Conservation (phyloP, 768 basidiomycete genomes). For the Suillus variegatus region DNA sequence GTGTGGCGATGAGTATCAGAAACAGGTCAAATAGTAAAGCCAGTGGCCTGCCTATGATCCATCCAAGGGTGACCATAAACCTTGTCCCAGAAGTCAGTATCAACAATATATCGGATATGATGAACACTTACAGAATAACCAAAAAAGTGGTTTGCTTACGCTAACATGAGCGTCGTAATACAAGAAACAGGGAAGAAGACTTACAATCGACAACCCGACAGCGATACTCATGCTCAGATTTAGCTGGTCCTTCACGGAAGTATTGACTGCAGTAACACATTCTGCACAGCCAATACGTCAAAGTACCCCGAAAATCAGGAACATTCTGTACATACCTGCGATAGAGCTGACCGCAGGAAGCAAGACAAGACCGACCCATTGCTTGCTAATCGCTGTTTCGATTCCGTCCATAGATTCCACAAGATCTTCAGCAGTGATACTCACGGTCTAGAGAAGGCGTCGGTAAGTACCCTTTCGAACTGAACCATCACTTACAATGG, state of each 20-base stretch:
- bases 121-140: conserved; percentile 68
- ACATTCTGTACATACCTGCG: conserved; percentile 51
- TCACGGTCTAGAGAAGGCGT: conserved; percentile 41
- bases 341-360: conserved; percentile 83
- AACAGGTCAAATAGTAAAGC: conserved; percentile 88
- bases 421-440: conserved; percentile 69
- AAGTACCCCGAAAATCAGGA: not conserved
- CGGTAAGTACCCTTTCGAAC: not conserved
- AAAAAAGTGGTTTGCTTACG: conserved; percentile 82
- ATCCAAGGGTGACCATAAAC: conserved; percentile 74
- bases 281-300: conserved; percentile 42
- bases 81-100: conserved; percentile 31
- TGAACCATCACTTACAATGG: conserved; percentile 49
- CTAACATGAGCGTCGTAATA: not conserved
- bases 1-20: no score
- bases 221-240: conserved; percentile 84
- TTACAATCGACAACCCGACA: conserved; percentile 73
- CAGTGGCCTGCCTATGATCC: conserved; percentile 80
- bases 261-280: conserved; percentile 86
- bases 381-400: conserved; percentile 69
- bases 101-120: not conserved
- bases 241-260: conserved; percentile 81
- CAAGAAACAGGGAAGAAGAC: conserved; percentile 25
- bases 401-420: conserved; percentile 86
- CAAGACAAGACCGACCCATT: conserved; percentile 88